Conservation (phyloP, 768 basidiomycete genomes). For the Mycena vitilis region DNA sequence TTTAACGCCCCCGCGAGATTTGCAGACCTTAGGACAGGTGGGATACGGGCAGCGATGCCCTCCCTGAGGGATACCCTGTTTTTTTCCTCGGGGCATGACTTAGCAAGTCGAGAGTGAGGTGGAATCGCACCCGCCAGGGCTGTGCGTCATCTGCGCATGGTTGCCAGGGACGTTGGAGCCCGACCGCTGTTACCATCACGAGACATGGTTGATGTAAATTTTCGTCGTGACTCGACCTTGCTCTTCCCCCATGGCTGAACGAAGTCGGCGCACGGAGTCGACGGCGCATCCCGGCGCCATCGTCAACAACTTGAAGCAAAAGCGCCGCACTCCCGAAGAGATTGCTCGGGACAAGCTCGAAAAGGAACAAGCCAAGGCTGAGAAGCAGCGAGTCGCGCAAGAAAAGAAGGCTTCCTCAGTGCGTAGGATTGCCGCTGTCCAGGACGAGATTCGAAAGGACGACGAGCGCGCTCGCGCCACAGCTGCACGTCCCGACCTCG, state of each 20-base stretch:
- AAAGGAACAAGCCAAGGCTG: background rate
- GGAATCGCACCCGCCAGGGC: too few species aligned
- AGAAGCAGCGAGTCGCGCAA: background rate
- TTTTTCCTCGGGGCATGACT: too few species aligned
- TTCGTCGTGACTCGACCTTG: too few species aligned
- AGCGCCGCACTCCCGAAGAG: constrained; percentile 6
- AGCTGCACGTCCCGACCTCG: constrained; percentile 24
- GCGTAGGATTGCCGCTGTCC: background rate
- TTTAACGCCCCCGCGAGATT: too few species aligned
- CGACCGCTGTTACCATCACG: too few species aligned
- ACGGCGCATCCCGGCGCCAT: constrained; percentile 3
- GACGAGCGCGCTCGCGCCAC: constrained; percentile 7
- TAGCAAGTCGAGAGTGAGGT: too few species aligned
- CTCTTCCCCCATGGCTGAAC: constrained; percentile 9
- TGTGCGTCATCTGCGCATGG: too few species aligned
- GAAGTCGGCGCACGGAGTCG: background rate
- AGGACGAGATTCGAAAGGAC: background rate
- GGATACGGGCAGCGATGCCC: too few species aligned
- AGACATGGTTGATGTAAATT: too few species aligned
- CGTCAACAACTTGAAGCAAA: constrained; percentile 12
- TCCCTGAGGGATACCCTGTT: too few species aligned
- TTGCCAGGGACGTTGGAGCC: too few species aligned
- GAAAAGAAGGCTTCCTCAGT: background rate
- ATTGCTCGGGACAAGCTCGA: background rate
- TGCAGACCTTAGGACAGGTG: too few species aligned